phyloP scores from a whole-genome alignment of 2,329 filamentous ascomycete species.

The Apiospora malaysiana region DNA sequence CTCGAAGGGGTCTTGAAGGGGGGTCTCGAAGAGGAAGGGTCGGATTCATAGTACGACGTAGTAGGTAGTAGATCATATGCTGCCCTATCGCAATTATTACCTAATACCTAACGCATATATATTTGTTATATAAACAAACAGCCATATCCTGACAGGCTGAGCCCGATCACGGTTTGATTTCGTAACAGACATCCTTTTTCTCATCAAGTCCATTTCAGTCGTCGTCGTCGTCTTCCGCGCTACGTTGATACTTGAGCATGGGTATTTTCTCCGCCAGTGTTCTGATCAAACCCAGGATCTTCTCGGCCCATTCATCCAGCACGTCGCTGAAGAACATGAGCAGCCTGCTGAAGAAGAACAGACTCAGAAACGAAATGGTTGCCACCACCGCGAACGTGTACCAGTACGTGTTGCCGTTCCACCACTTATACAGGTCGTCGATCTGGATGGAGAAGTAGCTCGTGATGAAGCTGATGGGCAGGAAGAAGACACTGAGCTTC shows the following conservation, averaged over 20 bases:
- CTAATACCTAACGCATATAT: too few species aligned
- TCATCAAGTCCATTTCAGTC: neutral
- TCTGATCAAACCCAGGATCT: constrained; percentile 30
- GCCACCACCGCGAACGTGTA: constrained; percentile 69
- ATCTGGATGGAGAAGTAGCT: constrained; percentile 76
- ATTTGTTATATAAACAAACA: too few species aligned
- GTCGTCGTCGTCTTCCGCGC: neutral
- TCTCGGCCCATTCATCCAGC: constrained; percentile 45
- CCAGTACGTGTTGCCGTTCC: constrained; percentile 71
- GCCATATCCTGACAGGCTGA: too few species aligned
- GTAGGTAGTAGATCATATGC: too few species aligned
- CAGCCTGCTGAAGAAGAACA: constrained; percentile 59
- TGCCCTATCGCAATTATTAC: too few species aligned
- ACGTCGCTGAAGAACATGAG: constrained; percentile 53
- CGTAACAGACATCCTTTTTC: too few species aligned
- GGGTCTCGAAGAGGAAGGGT: too few species aligned
- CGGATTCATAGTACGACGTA: too few species aligned
- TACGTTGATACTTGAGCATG: neutral
- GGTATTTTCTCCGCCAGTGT: neutral
- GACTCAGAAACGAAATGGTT: constrained; percentile 59
- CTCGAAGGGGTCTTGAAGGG: too few species aligned
- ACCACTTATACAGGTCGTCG: constrained; percentile 58
- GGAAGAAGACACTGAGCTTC: constrained; percentile 77
- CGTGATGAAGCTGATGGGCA: constrained; percentile 77
- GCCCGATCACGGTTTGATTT: neutral